These are phyloP conservation scores for Phytomonas francai DNA, from an alignment of 208 protist genomes.

Conservation along the genomic window DNA sequence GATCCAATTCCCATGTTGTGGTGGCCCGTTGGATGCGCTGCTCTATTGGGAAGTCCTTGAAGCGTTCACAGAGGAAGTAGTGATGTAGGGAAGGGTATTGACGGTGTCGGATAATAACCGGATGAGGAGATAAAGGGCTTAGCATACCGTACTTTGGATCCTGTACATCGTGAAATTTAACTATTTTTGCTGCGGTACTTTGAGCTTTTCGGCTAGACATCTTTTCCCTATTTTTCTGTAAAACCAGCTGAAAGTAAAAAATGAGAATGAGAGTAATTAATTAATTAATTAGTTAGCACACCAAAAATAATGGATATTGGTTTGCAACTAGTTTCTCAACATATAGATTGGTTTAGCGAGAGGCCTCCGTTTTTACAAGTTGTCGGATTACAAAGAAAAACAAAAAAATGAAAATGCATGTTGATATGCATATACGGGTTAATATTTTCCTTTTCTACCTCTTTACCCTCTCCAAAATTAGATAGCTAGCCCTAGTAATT, in stretches of 20 bases:
- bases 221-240: neutral
- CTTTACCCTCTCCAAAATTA: neutral
- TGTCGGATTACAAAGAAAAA: neutral
- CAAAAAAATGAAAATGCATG: neutral
- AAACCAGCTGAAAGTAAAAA: neutral
- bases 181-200: slow-evolving; percentile 15
- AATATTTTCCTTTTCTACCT: neutral
- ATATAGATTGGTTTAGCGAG: neutral
- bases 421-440: neutral
- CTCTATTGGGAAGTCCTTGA: slow-evolving; percentile 48
- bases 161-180: slow-evolving; percentile 68
- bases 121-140: slow-evolving; percentile 69
- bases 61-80: slow-evolving; percentile 82
- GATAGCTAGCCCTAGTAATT: neutral
- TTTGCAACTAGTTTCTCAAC: neutral
- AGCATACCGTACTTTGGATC: slow-evolving; percentile 71
- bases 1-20: slow-evolving; percentile 73
- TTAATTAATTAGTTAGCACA: no score
- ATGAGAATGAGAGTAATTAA: neutral
- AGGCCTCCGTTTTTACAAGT: neutral
- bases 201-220: neutral
- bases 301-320: neutral
- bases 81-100: slow-evolving; percentile 79
- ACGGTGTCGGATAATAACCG: slow-evolving; percentile 67
- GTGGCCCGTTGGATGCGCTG: slow-evolving; percentile 37